These are phyloP conservation scores for Saccharomyces mikatae DNA, from an alignment of 805 yeast species.

Conservation along the genomic window DNA sequence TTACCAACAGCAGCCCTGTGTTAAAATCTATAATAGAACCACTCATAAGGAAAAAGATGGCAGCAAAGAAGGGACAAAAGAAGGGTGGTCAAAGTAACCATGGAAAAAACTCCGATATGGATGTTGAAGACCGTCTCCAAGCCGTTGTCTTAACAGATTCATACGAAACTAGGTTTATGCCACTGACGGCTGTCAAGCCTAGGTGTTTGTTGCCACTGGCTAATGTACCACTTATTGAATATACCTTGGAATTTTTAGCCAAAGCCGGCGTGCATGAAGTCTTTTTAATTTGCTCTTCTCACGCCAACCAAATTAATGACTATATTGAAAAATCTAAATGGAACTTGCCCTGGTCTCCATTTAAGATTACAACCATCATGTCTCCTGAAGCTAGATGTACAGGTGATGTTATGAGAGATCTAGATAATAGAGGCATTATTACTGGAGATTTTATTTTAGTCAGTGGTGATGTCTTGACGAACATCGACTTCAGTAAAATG, in stretches of 20 bases:
- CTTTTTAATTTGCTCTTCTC: conserved; percentile 80
- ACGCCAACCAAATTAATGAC: conserved; percentile 78
- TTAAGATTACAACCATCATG: conserved; percentile 68
- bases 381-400: conserved; percentile 84
- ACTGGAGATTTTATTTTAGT: conserved; percentile 84
- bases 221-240: conserved; percentile 88
- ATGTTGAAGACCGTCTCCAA: conserved; percentile 70
- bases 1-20: not conserved
- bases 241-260: conserved; percentile 89
- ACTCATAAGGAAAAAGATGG: conserved; percentile 11
- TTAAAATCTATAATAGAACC: not conserved
- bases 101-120: conserved; percentile 45
- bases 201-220: conserved; percentile 89
- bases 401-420: conserved; percentile 95
- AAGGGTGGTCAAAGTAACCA: conserved; percentile 3
- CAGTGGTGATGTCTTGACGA: conserved; percentile 93
- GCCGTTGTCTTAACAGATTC: conserved; percentile 94
- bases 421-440: conserved; percentile 83
- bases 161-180: conserved; percentile 86
- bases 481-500: conserved; percentile 69
- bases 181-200: conserved; percentile 76
- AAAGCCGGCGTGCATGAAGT: conserved; percentile 87
- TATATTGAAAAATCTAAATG: conserved; percentile 73
- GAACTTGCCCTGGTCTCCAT: conserved; percentile 66
- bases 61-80: conserved; percentile 27